Conservation (phyloP, 106 monocot genomes). For the Dendrobium chrysotoxum region DNA sequence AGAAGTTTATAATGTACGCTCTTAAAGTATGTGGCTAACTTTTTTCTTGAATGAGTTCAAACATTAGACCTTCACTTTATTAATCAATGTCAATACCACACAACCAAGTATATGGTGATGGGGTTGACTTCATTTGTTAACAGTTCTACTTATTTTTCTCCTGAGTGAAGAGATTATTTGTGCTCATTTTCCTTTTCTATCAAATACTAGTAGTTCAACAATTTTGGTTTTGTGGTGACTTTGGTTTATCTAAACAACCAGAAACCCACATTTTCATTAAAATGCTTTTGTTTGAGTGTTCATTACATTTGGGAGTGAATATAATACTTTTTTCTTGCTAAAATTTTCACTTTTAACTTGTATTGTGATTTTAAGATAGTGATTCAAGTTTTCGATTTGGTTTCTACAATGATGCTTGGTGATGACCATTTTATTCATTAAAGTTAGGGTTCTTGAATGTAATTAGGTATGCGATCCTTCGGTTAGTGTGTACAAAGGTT, state of each 20-base stretch:
- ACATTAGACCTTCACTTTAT: not conserved
- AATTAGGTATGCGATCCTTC: conserved; percentile 56
- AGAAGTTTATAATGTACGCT: not conserved
- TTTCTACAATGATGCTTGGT: not conserved
- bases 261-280: not conserved
- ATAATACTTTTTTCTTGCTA: not conserved
- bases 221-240: not conserved
- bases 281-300: not conserved
- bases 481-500: conserved; percentile 70
- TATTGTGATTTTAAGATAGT: not conserved
- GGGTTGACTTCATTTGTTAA: not conserved
- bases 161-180: not conserved
- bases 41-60: not conserved
- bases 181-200: not conserved
- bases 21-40: not conserved
- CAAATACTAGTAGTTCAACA: not conserved
- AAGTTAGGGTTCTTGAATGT: not conserved
- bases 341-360: not conserved
- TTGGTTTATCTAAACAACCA: not conserved
- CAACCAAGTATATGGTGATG: not conserved
- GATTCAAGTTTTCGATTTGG: not conserved
- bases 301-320: not conserved
- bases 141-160: not conserved
- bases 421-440: not conserved
- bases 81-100: not conserved